Percentiles rank a stretch among this genome's conserved stretches.
These are phyloP conservation scores for Botrytis fabae DNA, from an alignment of 2,329 filamentous ascomycete genomes.

Conservation along the genomic window DNA sequence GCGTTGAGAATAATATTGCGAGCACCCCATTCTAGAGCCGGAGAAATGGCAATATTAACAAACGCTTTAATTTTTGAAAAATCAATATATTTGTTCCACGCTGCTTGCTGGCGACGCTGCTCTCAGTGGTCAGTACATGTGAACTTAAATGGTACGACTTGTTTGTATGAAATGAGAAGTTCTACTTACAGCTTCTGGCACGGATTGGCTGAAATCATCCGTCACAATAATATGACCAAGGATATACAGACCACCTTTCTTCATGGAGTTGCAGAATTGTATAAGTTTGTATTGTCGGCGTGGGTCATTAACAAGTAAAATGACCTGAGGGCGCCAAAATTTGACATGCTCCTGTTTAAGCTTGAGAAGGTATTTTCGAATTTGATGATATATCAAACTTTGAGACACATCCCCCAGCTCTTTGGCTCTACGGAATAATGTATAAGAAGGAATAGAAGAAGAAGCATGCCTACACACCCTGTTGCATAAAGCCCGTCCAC, in stretches of 20 bases:
- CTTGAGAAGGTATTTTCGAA: conserved; percentile 83
- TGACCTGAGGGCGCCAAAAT: conserved; percentile 87
- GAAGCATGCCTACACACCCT: conserved; percentile 69
- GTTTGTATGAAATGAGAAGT: not conserved
- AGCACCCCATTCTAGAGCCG: conserved; percentile 79
- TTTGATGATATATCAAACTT: conserved; percentile 84
- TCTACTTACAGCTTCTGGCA: conserved; percentile 63
- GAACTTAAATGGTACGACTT: not conserved
- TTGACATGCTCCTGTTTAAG: conserved; percentile 87
- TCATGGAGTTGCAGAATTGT: conserved; percentile 87
- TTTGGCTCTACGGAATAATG: conserved; percentile 85
- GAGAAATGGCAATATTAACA: conserved; percentile 81
- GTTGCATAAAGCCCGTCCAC: conserved; percentile 80
- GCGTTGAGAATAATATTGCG: conserved; percentile 80
- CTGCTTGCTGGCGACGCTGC: conserved; percentile 69
- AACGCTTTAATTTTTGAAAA: conserved; percentile 87
- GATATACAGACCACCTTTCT: conserved; percentile 81
- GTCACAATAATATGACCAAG: conserved; percentile 87
- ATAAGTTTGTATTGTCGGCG: conserved; percentile 81
- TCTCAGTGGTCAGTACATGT: conserved; percentile 4
- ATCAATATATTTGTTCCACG: conserved; percentile 83
- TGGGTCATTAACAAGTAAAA: conserved; percentile 80
- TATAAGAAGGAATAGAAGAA: conserved; percentile 79
- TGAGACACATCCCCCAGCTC: conserved; percentile 87
- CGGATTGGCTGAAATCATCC: conserved; percentile 74